phyloP scores from a whole-genome alignment of 768 basidiomycete genomes.

The Kwoniella mangroviensis region DNA sequence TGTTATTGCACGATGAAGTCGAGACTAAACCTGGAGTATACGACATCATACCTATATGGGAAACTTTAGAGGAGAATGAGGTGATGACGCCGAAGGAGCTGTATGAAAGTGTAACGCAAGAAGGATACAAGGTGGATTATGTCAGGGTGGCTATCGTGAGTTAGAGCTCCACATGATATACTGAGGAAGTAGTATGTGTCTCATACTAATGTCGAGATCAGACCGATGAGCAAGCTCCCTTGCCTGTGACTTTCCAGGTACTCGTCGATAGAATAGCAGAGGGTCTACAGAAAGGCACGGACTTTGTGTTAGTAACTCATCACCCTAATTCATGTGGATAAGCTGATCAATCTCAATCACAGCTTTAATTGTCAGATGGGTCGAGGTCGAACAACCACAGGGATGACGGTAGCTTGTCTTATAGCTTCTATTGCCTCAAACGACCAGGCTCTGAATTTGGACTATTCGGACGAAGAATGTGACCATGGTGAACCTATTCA shows the following conservation, averaged over 20 bases:
- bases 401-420: constrained; percentile 88
- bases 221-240: constrained; percentile 96
- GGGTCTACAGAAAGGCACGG: constrained; percentile 65
- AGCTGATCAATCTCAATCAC: constrained; percentile 20
- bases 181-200: neutral
- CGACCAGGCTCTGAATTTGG: constrained; percentile 34
- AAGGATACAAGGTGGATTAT: constrained; percentile 72
- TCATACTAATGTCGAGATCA: constrained; percentile 51
- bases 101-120: constrained; percentile 52
- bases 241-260: constrained; percentile 81
- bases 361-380: constrained; percentile 96
- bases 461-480: constrained; percentile 28
- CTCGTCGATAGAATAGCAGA: constrained; percentile 72
- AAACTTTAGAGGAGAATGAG: constrained; percentile 66
- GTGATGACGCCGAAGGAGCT: constrained; percentile 58
- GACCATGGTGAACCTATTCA: constrained; percentile 70
- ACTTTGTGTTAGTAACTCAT: constrained; percentile 56
- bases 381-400: constrained; percentile 78
- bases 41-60: constrained; percentile 93
- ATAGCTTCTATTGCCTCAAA: constrained; percentile 68
- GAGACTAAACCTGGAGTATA: constrained; percentile 90
- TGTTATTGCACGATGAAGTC: constrained; percentile 92
- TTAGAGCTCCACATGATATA: constrained; percentile 16
- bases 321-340: too few relatives aligned
- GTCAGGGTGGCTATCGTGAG: constrained; percentile 86